Conservation (phyloP, 2,329 filamentous ascomycete genomes). For the Teratosphaeria zuluensis region DNA sequence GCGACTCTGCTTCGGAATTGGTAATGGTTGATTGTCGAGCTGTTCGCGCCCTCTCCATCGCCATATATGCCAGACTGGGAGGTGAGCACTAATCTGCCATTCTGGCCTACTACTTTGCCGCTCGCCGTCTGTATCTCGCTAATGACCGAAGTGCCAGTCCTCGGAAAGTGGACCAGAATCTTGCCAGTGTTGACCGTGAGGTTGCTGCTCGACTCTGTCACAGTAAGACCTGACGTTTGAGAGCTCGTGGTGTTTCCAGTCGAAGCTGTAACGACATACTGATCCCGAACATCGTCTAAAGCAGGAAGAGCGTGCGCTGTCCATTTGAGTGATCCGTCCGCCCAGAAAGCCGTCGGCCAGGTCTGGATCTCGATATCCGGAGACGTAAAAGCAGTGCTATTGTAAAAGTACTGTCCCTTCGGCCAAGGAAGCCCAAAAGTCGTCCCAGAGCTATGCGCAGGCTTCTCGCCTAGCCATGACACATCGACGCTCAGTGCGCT, state of each 20-base stretch:
- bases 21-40: slow-evolving; percentile 31
- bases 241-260: background rate
- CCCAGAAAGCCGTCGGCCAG: slow-evolving; percentile 51
- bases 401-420: slow-evolving; percentile 27
- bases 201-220: slow-evolving; percentile 11
- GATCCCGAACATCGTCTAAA: slow-evolving; percentile 30
- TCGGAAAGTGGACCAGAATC: slow-evolving; percentile 26
- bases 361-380: slow-evolving; percentile 34
- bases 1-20: slow-evolving; percentile 44
- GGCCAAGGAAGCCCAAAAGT: slow-evolving; percentile 33
- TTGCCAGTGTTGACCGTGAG: slow-evolving; percentile 26
- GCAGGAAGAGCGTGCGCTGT: slow-evolving; percentile 47
- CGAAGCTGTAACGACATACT: slow-evolving; percentile 35
- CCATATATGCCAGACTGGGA: slow-evolving; percentile 41
- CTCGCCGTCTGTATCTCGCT: slow-evolving; percentile 1
- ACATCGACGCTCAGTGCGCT: background rate
- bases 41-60: slow-evolving; percentile 28
- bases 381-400: slow-evolving; percentile 26
- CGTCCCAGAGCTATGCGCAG: slow-evolving; percentile 20
- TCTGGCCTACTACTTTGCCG: slow-evolving; percentile 33
- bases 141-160: slow-evolving; percentile 23
- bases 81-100: slow-evolving; percentile 40
- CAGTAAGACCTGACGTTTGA: background rate
- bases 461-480: slow-evolving; percentile 6
- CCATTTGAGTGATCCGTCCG: slow-evolving; percentile 53